These are phyloP conservation scores for Pelargonium fulgidum DNA, from an alignment of 441 rosid genomes.

Conservation along the genomic window DNA sequence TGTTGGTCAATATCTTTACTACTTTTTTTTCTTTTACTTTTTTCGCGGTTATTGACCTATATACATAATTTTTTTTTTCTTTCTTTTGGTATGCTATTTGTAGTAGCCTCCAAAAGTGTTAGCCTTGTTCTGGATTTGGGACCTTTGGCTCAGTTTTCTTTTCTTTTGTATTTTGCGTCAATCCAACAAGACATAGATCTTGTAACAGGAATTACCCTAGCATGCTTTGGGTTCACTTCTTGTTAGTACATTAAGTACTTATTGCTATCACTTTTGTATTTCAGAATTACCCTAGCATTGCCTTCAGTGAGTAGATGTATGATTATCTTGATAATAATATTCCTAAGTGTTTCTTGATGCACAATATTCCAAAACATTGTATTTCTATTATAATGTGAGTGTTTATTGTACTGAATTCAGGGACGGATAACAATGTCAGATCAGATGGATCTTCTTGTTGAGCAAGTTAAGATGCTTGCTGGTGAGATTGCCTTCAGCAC, in stretches of 20 bases:
- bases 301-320: not conserved
- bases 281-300: not conserved
- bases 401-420: conserved; percentile 32
- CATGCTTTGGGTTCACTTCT: not conserved
- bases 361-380: not conserved
- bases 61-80: not conserved
- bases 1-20: not conserved
- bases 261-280: not conserved
- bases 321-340: not conserved
- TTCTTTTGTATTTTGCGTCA: conserved; percentile 2
- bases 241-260: not conserved
- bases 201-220: not conserved
- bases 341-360: not conserved
- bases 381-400: not conserved
- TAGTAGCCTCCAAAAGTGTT: not conserved
- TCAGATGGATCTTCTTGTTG: conserved; percentile 94
- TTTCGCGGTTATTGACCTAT: not conserved
- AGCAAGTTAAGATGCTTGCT: conserved; percentile 99
- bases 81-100: not conserved
- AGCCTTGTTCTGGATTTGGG: not conserved
- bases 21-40: not conserved
- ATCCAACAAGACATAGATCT: not conserved
- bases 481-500: conserved; percentile 95
- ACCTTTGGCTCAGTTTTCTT: not conserved
- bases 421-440: conserved; percentile 66